These are phyloP conservation scores for Zygoascus flipseniorum DNA, from an alignment of 805 yeast species.

Conservation along the genomic window DNA sequence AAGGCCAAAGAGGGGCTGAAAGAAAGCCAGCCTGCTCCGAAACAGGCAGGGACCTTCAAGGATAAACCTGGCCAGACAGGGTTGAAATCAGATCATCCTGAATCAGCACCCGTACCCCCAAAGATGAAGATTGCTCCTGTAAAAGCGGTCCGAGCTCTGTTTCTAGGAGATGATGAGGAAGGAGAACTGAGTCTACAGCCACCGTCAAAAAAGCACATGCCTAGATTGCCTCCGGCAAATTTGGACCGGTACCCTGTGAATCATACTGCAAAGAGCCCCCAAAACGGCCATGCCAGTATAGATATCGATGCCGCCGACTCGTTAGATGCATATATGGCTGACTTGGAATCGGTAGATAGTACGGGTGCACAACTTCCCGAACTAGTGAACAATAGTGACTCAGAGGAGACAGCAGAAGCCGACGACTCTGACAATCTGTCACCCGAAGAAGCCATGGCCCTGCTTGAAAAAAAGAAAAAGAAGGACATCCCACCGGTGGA, in stretches of 20 bases:
- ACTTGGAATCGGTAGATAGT: not conserved
- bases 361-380: constrained; percentile 6
- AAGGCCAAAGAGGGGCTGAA: not conserved
- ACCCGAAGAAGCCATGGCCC: constrained; percentile 26
- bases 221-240: not conserved
- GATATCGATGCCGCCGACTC: constrained; percentile 29
- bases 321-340: constrained; percentile 39
- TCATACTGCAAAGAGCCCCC: not conserved
- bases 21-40: not conserved
- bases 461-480: constrained; percentile 33
- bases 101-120: not conserved
- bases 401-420: constrained; percentile 8
- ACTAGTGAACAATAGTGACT: constrained; percentile 9
- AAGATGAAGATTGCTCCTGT: not conserved
- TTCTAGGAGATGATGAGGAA: constrained; percentile 8
- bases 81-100: not conserved
- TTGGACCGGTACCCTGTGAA: not conserved
- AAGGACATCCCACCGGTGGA: constrained; percentile 44
- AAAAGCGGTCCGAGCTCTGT: not conserved
- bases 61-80: not conserved
- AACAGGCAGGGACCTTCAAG: not conserved
- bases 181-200: constrained; percentile 3
- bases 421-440: constrained; percentile 22
- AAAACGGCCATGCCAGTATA: not conserved
- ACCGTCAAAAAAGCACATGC: not conserved